Evolutionary conservation across 345 rosid genomes (phyloP).

Genomic region (Rhizophora mangle): DNA sequence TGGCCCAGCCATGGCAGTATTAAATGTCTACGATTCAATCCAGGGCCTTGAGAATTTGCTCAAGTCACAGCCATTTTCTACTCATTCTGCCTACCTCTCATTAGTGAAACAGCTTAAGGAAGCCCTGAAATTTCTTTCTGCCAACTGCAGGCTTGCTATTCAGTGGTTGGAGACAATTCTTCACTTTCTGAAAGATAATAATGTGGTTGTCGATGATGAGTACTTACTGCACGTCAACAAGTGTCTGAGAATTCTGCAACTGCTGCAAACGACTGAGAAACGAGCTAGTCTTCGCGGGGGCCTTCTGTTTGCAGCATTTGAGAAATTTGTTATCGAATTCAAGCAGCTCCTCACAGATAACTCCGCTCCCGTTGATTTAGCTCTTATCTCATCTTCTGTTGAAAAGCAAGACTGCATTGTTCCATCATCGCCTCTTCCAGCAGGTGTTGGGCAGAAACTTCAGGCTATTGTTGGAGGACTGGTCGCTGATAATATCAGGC

Average conservation of each 20-base stretch:
- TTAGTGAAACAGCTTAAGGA: slow-evolving; percentile 55
- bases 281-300: slow-evolving; percentile 45
- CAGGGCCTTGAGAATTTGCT: slow-evolving; percentile 49
- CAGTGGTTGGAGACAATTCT: slow-evolving; percentile 62
- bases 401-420: slow-evolving; percentile 12
- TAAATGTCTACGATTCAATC: slow-evolving; percentile 45
- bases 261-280: slow-evolving; percentile 38
- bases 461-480: slow-evolving; percentile 44
- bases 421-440: slow-evolving; percentile 24
- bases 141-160: slow-evolving; percentile 62
- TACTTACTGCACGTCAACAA: slow-evolving; percentile 40
- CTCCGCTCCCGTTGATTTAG: slow-evolving; percentile 15
- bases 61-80: slow-evolving; percentile 24
- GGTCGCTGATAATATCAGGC: slow-evolving; percentile 26
- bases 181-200: slow-evolving; percentile 40
- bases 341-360: slow-evolving; percentile 42
- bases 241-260: slow-evolving; percentile 39
- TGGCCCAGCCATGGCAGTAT: slow-evolving; percentile 55
- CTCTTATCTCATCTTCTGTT: slow-evolving; percentile 8
- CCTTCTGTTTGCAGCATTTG: slow-evolving; percentile 39
- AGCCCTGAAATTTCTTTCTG: slow-evolving; percentile 55
- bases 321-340: slow-evolving; percentile 52
- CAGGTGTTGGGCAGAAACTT: slow-evolving; percentile 35
- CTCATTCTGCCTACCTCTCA: slow-evolving; percentile 38
- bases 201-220: slow-evolving; percentile 28